Percentiles rank a stretch among this genome's conserved stretches.
phyloP scores from a whole-genome alignment of 2,329 filamentous ascomycete genomes.

The Ophiosphaerella narmari region DNA sequence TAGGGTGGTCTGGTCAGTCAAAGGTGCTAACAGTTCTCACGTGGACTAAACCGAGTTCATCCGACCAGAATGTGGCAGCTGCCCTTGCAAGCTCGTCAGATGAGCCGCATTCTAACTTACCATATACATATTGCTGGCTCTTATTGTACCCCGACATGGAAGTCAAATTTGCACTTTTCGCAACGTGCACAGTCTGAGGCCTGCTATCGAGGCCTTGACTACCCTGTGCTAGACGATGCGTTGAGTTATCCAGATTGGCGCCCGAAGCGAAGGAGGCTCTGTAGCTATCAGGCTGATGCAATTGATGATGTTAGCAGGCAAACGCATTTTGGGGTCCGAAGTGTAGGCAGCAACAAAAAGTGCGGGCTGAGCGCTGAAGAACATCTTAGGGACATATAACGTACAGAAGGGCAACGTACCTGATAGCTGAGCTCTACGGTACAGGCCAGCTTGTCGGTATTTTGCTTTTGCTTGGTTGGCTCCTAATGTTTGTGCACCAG shows the following conservation, averaged over 20 bases:
- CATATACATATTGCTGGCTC: conserved; percentile 76
- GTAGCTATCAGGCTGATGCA: conserved; percentile 39
- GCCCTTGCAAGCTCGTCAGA: conserved; percentile 41
- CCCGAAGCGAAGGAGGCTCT: conserved; percentile 34
- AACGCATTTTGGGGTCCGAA: conserved; percentile 24
- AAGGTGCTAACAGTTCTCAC: conserved; percentile 41
- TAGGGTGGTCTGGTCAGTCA: conserved; percentile 53
- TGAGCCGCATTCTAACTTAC: conserved; percentile 63
- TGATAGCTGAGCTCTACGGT: conserved; percentile 41
- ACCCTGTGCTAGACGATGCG: conserved; percentile 35
- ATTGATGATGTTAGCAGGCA: conserved; percentile 33
- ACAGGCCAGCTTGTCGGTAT: conserved; percentile 45
- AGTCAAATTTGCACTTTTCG: conserved; percentile 55
- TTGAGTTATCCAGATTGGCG: conserved; percentile 26
- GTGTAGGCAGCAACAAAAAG: conserved; percentile 35
- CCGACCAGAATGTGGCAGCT: conserved; percentile 44
- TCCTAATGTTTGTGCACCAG: not conserved
- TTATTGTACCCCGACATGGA: conserved; percentile 86
- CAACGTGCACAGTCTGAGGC: conserved; percentile 54
- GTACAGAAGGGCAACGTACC: conserved; percentile 33
- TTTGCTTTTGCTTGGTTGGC: conserved; percentile 11
- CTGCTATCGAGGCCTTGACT: conserved; percentile 48
- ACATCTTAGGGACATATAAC: conserved; percentile 12
- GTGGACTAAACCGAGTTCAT: conserved; percentile 43
- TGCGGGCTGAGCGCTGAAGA: conserved; percentile 18